phyloP scores from a whole-genome alignment of 495 filamentous ascomycete species.

The Platismatia glauca region DNA sequence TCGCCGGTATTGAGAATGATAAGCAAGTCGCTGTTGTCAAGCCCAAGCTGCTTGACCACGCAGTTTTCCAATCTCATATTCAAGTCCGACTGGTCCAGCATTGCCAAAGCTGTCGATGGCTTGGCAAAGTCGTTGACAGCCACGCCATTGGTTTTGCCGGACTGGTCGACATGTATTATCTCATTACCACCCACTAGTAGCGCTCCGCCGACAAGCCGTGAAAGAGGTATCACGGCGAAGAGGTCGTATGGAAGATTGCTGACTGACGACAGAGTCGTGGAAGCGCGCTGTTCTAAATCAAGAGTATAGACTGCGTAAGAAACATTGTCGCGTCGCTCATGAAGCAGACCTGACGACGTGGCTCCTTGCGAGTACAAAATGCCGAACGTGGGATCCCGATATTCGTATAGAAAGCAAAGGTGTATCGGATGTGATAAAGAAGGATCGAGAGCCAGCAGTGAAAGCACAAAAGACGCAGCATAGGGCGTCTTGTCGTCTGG shows the following conservation, averaged over 20 bases:
- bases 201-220: conserved; percentile 77
- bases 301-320: conserved; percentile 91
- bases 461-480: conserved; percentile 81
- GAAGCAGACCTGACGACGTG: conserved; percentile 62
- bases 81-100: conserved; percentile 79
- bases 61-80: conserved; percentile 76
- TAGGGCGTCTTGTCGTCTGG: conserved; percentile 63
- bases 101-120: conserved; percentile 64
- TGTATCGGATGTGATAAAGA: conserved; percentile 79
- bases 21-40: conserved; percentile 69
- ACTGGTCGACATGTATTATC: conserved; percentile 91
- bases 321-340: conserved; percentile 72
- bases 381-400: conserved; percentile 93
- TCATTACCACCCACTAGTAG: conserved; percentile 82
- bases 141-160: conserved; percentile 84
- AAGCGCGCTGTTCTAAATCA: conserved; percentile 87
- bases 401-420: conserved; percentile 90
- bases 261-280: conserved; percentile 85
- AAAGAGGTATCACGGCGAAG: conserved; percentile 73
- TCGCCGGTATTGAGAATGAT: conserved; percentile 72
- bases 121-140: conserved; percentile 88
- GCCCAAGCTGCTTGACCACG: conserved; percentile 62
- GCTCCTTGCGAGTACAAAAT: conserved; percentile 69
- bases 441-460: conserved; percentile 78
- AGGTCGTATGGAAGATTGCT: conserved; percentile 79